phyloP scores from a whole-genome alignment of 176 grass and related monocot genomes.

The Oryza rufipogon region DNA sequence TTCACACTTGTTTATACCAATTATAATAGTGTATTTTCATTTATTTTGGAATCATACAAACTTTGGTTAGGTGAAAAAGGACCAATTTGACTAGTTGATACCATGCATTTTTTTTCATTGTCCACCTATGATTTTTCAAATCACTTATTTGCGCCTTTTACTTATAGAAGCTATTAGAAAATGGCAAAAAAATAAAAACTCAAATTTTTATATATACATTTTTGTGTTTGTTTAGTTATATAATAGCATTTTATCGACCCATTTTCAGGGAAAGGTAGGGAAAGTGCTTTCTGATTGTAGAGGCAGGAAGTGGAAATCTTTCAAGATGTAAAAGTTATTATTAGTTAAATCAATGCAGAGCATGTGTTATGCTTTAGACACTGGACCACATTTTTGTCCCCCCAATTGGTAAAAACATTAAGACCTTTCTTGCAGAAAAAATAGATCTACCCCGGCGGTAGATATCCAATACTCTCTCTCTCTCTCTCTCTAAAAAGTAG shows the following conservation, averaged over 20 bases:
- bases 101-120: not conserved
- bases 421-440: not conserved
- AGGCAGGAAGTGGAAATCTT: not conserved
- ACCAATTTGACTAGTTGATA: not conserved
- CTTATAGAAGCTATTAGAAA: not conserved
- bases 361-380: slow-evolving; percentile 32
- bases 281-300: not conserved
- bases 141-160: not conserved
- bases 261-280: not conserved
- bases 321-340: not conserved
- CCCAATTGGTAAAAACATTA: slow-evolving; percentile 20
- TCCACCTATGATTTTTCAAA: not conserved
- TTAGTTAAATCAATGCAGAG: slow-evolving; percentile 7
- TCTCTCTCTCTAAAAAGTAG: not conserved
- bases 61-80: not conserved
- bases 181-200: not conserved
- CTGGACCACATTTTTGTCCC: slow-evolving; percentile 22
- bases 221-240: not conserved
- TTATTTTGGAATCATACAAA: not conserved
- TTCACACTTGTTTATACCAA: not conserved
- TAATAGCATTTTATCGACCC: not conserved
- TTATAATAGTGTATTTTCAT: not conserved
- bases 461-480: not conserved
- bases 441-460: not conserved
- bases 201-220: not conserved